These are phyloP conservation scores for Syncephalastrum contaminatum DNA, from an alignment of 371 early-diverging fungal species.

Conservation along the genomic window DNA sequence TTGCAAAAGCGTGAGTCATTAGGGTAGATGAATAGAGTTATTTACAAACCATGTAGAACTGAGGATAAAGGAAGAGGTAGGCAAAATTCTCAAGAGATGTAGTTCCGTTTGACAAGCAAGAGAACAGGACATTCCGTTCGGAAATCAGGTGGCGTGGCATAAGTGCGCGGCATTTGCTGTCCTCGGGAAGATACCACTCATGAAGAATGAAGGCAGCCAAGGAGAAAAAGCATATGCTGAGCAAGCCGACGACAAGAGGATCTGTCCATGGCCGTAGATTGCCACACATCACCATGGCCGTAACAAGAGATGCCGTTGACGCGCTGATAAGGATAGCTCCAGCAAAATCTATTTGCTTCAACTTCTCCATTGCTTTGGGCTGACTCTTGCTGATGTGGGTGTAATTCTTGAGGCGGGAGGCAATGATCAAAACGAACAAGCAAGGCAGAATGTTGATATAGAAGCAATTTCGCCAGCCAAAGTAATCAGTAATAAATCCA, in stretches of 20 bases:
- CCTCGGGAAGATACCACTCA: too few relatives aligned
- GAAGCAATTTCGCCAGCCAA: slow-evolving; percentile 70
- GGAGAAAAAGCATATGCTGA: slow-evolving; percentile 37
- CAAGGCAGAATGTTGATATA: slow-evolving; percentile 74
- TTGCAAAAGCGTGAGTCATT: too few relatives aligned
- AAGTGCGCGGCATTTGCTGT: too few relatives aligned
- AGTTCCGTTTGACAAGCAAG: too few relatives aligned
- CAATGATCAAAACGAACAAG: slow-evolving; percentile 32
- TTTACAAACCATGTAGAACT: too few relatives aligned
- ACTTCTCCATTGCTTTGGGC: slow-evolving; percentile 11
- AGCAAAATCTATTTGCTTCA: slow-evolving; percentile 59
- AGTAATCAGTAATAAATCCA: slow-evolving; percentile 49
- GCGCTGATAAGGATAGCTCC: slow-evolving; percentile 54
- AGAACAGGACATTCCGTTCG: too few relatives aligned
- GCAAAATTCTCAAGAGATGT: too few relatives aligned
- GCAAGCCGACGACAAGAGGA: slow-evolving; percentile 47
- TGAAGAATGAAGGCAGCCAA: slow-evolving; percentile 37
- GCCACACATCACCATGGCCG: slow-evolving; percentile 61
- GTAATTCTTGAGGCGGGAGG: slow-evolving; percentile 24
- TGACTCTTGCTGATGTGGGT: slow-evolving; percentile 10
- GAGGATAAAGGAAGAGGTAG: too few relatives aligned
- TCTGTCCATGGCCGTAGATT: slow-evolving; percentile 58
- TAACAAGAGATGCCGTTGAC: slow-evolving; percentile 50
- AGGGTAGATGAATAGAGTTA: too few relatives aligned
- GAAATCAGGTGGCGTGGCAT: too few relatives aligned